phyloP scores from a whole-genome alignment of 495 filamentous ascomycete species.

The Barbatosphaeria neglecta region DNA sequence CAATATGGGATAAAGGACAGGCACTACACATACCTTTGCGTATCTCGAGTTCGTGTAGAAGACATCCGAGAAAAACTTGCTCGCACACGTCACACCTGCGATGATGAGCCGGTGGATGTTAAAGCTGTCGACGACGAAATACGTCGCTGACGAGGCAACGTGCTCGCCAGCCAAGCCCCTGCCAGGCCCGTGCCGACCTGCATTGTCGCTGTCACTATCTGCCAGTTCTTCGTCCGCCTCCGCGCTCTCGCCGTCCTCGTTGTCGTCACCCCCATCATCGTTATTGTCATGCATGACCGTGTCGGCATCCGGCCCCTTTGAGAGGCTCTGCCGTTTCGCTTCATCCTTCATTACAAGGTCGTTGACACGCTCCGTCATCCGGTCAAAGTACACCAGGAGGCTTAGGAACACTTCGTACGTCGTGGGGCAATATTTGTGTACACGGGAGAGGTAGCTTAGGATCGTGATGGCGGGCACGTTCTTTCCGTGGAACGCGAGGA shows the following conservation, averaged over 20 bases:
- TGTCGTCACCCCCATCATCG: constrained; percentile 22
- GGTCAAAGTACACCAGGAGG: constrained; percentile 92
- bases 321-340: constrained; percentile 10
- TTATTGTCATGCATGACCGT: constrained; percentile 23
- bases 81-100: constrained; percentile 93
- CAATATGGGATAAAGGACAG: not conserved
- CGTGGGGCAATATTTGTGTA: constrained; percentile 98
- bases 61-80: constrained; percentile 99
- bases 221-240: constrained; percentile 4
- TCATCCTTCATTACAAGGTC: constrained; percentile 37
- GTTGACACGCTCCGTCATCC: constrained; percentile 96
- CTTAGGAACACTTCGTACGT: constrained; percentile 98
- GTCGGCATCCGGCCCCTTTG: constrained; percentile 10
- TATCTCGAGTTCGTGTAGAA: constrained; percentile 99
- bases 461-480: constrained; percentile 98
- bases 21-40: constrained; percentile 63
- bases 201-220: constrained; percentile 7
- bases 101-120: constrained; percentile 98
- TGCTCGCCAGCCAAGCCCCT: constrained; percentile 19
- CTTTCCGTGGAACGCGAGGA: constrained; percentile 98
- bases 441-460: constrained; percentile 86
- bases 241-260: constrained; percentile 10
- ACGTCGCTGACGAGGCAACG: constrained; percentile 30
- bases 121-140: constrained; percentile 97
- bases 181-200: constrained; percentile 5